phyloP scores from a whole-genome alignment of 441 rosid genomes.

The Raphanus hybrid region DNA sequence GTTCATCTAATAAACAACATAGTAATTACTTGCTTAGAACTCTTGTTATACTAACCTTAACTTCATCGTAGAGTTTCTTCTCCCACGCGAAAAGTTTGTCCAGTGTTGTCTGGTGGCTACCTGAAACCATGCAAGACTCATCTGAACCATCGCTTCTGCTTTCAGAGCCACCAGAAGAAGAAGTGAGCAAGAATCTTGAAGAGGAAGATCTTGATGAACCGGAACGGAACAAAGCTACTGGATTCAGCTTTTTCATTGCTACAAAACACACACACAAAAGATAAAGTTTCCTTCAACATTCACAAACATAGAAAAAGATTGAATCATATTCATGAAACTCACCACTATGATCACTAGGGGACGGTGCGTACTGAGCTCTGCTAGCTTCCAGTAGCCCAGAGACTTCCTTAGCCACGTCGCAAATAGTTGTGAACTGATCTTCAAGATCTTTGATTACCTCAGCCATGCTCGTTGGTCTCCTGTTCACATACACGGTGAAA shows the following conservation, averaged over 20 bases:
- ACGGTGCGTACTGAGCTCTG: slow-evolving; percentile 65
- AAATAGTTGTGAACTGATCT: slow-evolving; percentile 71
- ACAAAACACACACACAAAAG: slow-evolving; percentile 43
- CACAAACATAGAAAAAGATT: slow-evolving; percentile 9
- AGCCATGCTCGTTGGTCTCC: slow-evolving; percentile 92
- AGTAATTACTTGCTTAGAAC: slow-evolving; percentile 34
- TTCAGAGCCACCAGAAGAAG: slow-evolving; percentile 56
- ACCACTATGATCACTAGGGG: slow-evolving; percentile 81
- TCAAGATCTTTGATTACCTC: slow-evolving; percentile 95
- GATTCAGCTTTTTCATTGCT: slow-evolving; percentile 66
- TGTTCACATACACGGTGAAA: slow-evolving; percentile 89
- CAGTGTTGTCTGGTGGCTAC: slow-evolving; percentile 90
- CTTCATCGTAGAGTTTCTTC: slow-evolving; percentile 96
- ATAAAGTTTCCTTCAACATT: background rate
- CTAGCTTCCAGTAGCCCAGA: slow-evolving; percentile 82
- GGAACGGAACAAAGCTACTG: slow-evolving; percentile 76
- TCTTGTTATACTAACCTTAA: slow-evolving; percentile 58
- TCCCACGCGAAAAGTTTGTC: slow-evolving; percentile 93
- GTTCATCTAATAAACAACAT: background rate
- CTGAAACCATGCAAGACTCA: slow-evolving; percentile 68
- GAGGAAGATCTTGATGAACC: slow-evolving; percentile 92
- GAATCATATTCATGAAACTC: slow-evolving; percentile 13
- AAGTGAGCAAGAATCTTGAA: slow-evolving; percentile 71
- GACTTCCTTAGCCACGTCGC: slow-evolving; percentile 77
- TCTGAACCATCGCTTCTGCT: slow-evolving; percentile 80